phyloP scores from a whole-genome alignment of 83 land plant genomes.

The Picea mariana region DNA sequence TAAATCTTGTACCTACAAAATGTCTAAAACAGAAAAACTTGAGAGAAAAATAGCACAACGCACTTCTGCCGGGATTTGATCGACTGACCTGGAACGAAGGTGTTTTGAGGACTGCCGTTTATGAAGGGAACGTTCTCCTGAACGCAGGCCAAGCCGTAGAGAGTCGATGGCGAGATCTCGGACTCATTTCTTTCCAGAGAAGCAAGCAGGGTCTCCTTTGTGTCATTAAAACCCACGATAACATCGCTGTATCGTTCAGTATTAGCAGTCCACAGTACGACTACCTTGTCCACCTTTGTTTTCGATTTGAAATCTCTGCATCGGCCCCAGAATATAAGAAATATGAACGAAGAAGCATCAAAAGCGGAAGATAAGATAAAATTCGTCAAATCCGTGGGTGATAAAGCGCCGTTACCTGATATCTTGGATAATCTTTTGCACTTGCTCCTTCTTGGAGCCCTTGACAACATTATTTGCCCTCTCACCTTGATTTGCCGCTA shows the following conservation, averaged over 20 bases:
- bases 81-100: slow-evolving; percentile 45
- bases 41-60: no score
- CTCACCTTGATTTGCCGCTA: slow-evolving; percentile 78
- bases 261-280: no score
- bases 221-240: no score
- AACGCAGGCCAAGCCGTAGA: slow-evolving; percentile 49
- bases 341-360: neutral
- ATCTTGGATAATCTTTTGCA: slow-evolving; percentile 75
- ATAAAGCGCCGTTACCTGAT: slow-evolving; percentile 53
- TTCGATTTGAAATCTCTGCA: slow-evolving; percentile 45
- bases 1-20: no score
- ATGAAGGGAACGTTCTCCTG: slow-evolving; percentile 53
- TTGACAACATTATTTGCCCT: slow-evolving; percentile 89
- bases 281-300: no score
- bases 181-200: no score
- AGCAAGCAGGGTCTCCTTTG: no score
- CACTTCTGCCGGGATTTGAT: no score
- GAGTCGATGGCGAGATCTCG: slow-evolving; percentile 57
- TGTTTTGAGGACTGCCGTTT: slow-evolving; percentile 64
- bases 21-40: no score
- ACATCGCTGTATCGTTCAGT: no score
- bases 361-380: no score
- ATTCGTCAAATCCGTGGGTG: no score
- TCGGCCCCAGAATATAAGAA: neutral
- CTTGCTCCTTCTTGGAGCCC: slow-evolving; percentile 93